These are phyloP conservation scores for Leccinum disarticulatum DNA, from an alignment of 768 basidiomycete genomes.

Conservation along the genomic window DNA sequence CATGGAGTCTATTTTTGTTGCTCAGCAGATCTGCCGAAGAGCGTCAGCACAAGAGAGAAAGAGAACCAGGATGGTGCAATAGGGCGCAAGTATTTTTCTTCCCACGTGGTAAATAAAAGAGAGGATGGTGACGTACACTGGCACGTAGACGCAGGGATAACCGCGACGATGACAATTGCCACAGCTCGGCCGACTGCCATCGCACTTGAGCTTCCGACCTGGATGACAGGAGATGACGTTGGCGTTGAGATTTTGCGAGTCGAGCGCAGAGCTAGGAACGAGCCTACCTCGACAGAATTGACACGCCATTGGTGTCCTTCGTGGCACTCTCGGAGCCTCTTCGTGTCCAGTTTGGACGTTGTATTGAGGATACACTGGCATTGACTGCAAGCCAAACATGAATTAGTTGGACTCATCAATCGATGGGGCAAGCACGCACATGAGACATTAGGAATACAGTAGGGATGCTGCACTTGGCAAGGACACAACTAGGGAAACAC, in stretches of 20 bases:
- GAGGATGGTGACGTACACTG: slow-evolving; percentile 54
- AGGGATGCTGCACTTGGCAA: slow-evolving; percentile 2
- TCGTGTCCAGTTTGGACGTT: slow-evolving; percentile 15
- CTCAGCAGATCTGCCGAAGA: slow-evolving; percentile 24
- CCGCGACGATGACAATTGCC: slow-evolving; percentile 63
- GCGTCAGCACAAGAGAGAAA: slow-evolving; percentile 10
- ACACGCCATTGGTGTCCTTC: slow-evolving; percentile 69
- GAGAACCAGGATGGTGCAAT: background rate
- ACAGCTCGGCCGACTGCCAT: slow-evolving; percentile 62
- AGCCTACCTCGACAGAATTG: slow-evolving; percentile 64
- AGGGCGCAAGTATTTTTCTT: background rate
- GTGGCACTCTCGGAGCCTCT: slow-evolving; percentile 33
- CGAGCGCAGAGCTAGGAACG: background rate
- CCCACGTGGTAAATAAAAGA: background rate
- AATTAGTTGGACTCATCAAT: background rate
- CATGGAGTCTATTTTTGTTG: slow-evolving; percentile 31
- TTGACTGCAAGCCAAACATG: slow-evolving; percentile 6
- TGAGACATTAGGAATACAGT: slow-evolving; percentile 23
- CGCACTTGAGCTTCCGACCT: slow-evolving; percentile 76
- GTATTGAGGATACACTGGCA: slow-evolving; percentile 16
- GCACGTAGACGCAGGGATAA: slow-evolving; percentile 57
- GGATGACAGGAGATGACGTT: background rate
- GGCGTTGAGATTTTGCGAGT: background rate
- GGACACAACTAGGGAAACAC: slow-evolving; percentile 1
- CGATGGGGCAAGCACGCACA: slow-evolving; percentile 13